Evolutionary conservation across 2,329 filamentous ascomycete species (phyloP).

Genomic region (Botryotinia calthae): DNA sequence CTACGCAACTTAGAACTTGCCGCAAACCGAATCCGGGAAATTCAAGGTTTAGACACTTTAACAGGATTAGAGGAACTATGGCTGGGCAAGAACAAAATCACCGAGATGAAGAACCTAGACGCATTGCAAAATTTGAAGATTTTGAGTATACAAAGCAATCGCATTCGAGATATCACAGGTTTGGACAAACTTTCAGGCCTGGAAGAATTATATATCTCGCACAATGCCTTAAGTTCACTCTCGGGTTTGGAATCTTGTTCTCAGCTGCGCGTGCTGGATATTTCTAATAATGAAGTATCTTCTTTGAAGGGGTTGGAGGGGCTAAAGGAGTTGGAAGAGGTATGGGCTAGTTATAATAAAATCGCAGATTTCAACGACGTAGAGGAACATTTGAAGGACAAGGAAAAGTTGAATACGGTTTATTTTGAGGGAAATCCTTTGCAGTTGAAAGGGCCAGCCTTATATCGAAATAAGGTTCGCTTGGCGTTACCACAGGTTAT

Average conservation of each 20-base stretch:
- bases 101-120: conserved; percentile 73
- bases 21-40: conserved; percentile 86
- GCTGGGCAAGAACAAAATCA: conserved; percentile 97
- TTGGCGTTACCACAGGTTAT: conserved; percentile 81
- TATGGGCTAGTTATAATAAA: conserved; percentile 93
- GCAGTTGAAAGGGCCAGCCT: conserved; percentile 71
- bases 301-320: conserved; percentile 70
- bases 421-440: conserved; percentile 96
- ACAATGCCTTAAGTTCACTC: conserved; percentile 82
- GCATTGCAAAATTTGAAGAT: conserved; percentile 77
- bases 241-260: conserved; percentile 64
- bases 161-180: conserved; percentile 74
- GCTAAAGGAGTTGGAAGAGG: conserved; percentile 73
- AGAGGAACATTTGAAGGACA: conserved; percentile 73
- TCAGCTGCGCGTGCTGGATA: conserved; percentile 75
- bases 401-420: conserved; percentile 78
- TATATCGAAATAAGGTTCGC: conserved; percentile 92
- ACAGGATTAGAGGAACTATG: conserved; percentile 82
- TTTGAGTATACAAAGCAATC: conserved; percentile 93
- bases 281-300: conserved; percentile 81
- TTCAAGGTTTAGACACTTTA: conserved; percentile 78
- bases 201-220: conserved; percentile 92
- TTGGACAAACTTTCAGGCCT: conserved; percentile 71
- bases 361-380: conserved; percentile 78
- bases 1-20: conserved; percentile 85